Conservation (phyloP, 805 yeast genomes). For the Candida chilensis region DNA sequence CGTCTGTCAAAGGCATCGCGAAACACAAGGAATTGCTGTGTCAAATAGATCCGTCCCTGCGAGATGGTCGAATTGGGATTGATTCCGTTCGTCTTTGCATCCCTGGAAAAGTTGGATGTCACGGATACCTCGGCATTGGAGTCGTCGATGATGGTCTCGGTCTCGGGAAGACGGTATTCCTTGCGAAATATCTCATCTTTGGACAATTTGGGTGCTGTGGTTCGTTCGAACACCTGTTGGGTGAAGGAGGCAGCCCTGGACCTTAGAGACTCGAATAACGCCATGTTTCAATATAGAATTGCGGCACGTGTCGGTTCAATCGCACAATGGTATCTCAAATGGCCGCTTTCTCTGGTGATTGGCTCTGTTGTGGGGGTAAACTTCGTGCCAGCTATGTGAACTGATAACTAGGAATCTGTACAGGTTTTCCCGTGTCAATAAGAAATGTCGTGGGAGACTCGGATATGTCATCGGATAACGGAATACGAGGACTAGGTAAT, state of each 20-base stretch:
- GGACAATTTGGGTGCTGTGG: constrained; percentile 32
- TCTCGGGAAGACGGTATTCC: constrained; percentile 63
- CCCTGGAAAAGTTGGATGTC: constrained; percentile 3
- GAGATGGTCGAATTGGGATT: constrained; percentile 12
- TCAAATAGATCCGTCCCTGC: constrained; percentile 61
- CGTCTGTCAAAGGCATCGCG: constrained; percentile 60
- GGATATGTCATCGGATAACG: too few relatives aligned
- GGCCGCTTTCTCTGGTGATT: neutral
- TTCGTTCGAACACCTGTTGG: constrained; percentile 31
- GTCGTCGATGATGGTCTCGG: constrained; percentile 57
- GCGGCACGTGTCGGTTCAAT: neutral
- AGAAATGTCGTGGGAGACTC: too few relatives aligned
- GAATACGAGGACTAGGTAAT: too few relatives aligned
- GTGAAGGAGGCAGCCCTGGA: constrained; percentile 38
- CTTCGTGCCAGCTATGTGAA: too few relatives aligned
- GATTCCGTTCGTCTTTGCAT: neutral
- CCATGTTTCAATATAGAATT: constrained; percentile 25
- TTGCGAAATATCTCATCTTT: constrained; percentile 64
- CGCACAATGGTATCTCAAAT: neutral
- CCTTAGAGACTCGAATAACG: constrained; percentile 38
- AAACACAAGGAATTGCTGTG: constrained; percentile 71
- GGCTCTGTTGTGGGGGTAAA: too few relatives aligned
- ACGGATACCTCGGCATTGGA: constrained; percentile 47
- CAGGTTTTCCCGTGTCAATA: too few relatives aligned
- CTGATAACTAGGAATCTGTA: too few relatives aligned